Conservation (phyloP, 768 basidiomycete species). For the Collybia nuda region DNA sequence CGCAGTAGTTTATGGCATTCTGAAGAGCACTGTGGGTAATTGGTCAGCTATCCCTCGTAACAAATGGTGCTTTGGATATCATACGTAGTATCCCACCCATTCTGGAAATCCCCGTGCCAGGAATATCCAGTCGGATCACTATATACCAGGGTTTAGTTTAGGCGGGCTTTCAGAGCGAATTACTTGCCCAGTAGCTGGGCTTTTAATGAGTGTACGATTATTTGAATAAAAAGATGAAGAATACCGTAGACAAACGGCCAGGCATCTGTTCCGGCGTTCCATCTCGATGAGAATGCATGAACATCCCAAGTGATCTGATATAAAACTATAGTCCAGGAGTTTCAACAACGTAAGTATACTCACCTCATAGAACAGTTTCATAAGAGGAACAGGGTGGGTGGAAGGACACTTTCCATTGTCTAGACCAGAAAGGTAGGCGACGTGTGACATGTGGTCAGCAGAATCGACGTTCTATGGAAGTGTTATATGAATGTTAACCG, state of each 20-base stretch:
- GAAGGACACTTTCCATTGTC: conserved; percentile 39
- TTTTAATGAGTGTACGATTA: no score
- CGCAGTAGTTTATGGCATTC: conserved; percentile 46
- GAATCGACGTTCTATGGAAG: conserved; percentile 35
- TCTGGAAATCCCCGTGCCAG: conserved; percentile 46
- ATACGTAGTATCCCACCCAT: conserved; percentile 46
- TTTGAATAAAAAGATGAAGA: background rate
- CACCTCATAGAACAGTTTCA: conserved; percentile 39
- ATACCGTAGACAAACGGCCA: conserved; percentile 40
- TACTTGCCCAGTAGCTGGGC: no score
- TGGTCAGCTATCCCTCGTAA: no score
- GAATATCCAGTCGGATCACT: conserved; percentile 56
- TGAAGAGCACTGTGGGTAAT: conserved; percentile 28
- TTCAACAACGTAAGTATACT: background rate
- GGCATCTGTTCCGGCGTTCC: conserved; percentile 28
- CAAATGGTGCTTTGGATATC: no score
- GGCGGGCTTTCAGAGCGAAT: no score
- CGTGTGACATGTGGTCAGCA: conserved; percentile 34
- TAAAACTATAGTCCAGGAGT: no score
- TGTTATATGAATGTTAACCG: background rate
- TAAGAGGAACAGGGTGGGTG: conserved; percentile 32
- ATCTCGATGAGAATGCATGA: conserved; percentile 29
- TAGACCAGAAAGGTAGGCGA: conserved; percentile 29
- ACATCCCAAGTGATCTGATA: conserved; percentile 39
- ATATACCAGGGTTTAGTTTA: no score